Base-by-base conservation (phyloP, 306 rosid genomes). In the Prunus dulcis region DNA sequence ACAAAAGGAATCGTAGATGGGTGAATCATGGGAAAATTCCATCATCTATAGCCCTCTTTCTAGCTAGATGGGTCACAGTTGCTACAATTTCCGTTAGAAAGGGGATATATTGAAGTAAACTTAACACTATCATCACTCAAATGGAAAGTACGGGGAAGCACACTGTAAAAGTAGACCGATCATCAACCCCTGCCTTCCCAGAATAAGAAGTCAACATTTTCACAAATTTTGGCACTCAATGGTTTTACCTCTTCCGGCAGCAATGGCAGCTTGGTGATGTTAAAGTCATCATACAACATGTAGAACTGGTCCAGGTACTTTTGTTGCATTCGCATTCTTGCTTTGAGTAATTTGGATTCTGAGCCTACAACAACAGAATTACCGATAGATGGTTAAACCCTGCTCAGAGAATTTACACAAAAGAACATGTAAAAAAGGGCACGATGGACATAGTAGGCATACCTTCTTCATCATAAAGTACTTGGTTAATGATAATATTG, bases 281-380 rank as follows among this genome's bases (percentile, higher is more conserved):
- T 79, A 20, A 96, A 96, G 85, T 92, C 99, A 68, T 96, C 99
- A 67, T 96, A 96, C 90, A 96, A 83, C 97, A 90, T 82, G 88
- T 96, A 96, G 84, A 96, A 96, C 71, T 96, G 99, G 71, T 96
- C 91, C 45, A 92, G 87, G 79, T 96, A 96, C 84, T 91, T 96
- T 67, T 92, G 86, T 81, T 96, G 99, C 99, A 96, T 96, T 72
- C 90, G 92, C 99, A 96, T 96, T 81, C 99, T 96, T 60, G 98
- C 93, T 88, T 91, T 88, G 30, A 96, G 96, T 72, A 96, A 85
- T 84, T 83, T 92, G 76, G 99, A 92, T 78, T 96, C 97, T 11
- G 88, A 88, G 73, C 87, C 99, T 96, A 81, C 65, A 73, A 71
- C 28, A 73, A 49, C 76, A 72, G 76, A 63, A 80, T 50, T 13